Evolutionary conservation across 2,329 filamentous ascomycete genomes (phyloP).

Genomic region (Cercospora beticola): DNA sequence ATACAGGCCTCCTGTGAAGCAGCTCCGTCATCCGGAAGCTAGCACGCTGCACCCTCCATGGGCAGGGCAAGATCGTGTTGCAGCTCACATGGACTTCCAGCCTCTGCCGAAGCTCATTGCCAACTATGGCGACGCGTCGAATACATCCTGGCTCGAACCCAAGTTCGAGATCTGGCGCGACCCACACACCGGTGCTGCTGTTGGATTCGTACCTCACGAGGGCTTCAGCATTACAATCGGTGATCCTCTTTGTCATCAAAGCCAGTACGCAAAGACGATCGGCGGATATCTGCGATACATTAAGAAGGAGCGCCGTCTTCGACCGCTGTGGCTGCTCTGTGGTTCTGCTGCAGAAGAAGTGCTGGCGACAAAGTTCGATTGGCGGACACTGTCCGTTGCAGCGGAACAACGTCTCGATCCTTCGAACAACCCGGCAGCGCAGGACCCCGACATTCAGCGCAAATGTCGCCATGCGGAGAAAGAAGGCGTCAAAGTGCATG

Average conservation of each 20-base stretch:
- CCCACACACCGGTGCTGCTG: constrained; percentile 71
- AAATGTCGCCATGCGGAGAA: constrained; percentile 80
- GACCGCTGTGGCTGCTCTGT: constrained; percentile 88
- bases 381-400: constrained; percentile 84
- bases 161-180: constrained; percentile 88
- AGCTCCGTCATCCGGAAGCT: constrained; percentile 81
- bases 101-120: constrained; percentile 83
- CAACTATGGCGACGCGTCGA: constrained; percentile 92
- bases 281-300: constrained; percentile 73
- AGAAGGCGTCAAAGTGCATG: constrained; percentile 78
- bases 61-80: constrained; percentile 52
- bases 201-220: constrained; percentile 76
- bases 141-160: constrained; percentile 90
- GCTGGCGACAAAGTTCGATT: constrained; percentile 75
- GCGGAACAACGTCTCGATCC: constrained; percentile 86
- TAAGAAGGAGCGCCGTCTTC: constrained; percentile 67
- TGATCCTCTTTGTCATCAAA: constrained; percentile 78
- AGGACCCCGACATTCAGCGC: constrained; percentile 65
- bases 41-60: constrained; percentile 73
- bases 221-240: constrained; percentile 83
- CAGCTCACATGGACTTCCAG: constrained; percentile 59
- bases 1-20: constrained; percentile 58
- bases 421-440: constrained; percentile 63
- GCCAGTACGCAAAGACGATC: constrained; percentile 73
- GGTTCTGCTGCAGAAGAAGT: constrained; percentile 75